Base-by-base conservation (phyloP, 2,329 filamentous ascomycete genomes). In the Monilinia vaccinii-corymbosi region DNA sequence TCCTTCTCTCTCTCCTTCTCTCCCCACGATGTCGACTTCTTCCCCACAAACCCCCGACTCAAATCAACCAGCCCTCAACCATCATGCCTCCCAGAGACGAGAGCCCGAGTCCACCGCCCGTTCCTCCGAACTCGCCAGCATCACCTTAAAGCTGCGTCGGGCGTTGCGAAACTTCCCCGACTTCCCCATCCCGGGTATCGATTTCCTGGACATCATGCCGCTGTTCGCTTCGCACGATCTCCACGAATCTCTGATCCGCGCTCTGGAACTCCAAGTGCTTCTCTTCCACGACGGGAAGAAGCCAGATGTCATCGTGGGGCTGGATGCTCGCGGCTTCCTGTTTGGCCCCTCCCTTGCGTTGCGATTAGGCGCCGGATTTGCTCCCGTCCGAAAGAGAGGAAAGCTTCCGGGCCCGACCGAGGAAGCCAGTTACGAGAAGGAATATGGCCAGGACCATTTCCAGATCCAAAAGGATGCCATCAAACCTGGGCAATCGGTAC, bases 121-220 rank as follows among this genome's bases (percentile, higher is more conserved):
- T 71, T 62, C 70, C 70, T 44, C 67, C 67, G 63, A 69, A 69
- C 66, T 73, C 70, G 65, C 70, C 70, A 62, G 70, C 70, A 80
- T 80, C 80, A 83, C 85, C 82, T 77, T 85, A 81, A 87, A 74
- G 76, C 81, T 92, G 80, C 80, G 85, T 72, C 76, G 77, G 67
- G 83, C 87, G 62, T 83, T 97, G 68, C 89, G 89, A 75, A 86
- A 91, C 74, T 96, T 91, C 78, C 84, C 86, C 71, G 91, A 97
- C 80, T 97, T 97, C 78, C 93, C 93, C 62, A 86, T 88, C 66
- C 86, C 88, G 49, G 93, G 94, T 74, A 93, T 99, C 72, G 81
- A 96, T 71, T 99, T 99, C 76, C 91, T 97, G 78, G 94, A 99
- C 74, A 97, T 99, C 76, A 87, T 99, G 75, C 94, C 94, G 63